Base-by-base conservation (phyloP, 2,329 filamentous ascomycete species). In the Periconia sp. region DNA sequence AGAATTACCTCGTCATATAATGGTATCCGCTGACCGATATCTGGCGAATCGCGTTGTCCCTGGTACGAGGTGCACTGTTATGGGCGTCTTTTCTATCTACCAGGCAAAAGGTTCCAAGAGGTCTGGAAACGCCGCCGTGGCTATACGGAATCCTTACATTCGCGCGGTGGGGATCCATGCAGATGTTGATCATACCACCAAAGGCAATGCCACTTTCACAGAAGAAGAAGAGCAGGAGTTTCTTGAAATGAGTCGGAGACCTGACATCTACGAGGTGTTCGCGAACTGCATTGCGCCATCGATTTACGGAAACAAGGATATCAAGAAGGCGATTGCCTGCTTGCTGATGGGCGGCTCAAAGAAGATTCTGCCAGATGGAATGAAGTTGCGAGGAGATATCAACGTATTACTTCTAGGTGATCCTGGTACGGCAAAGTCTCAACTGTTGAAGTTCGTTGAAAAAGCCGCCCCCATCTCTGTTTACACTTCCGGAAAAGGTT, bases 161-260 rank as follows among this genome's bases (percentile, higher is more conserved):
- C 85, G 94, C 58, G 92, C 94, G 0, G 91, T 97, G 2, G 94
- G 94, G 5, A 93, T 99, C 54, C 90, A 92, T 61, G 92, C 89
- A 11, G 93, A 97, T 67, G 81, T 94, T 14, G 93, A 97, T 65
- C 89, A 96, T 68, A 92, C 91, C 3, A 86, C 90, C 49, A 95
- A 95, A 71, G 92, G 92, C 18, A 87, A 85, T 61, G 85, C 89
- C 0, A 83, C 89, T 15, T 97, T 97, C 74, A 89, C 89, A 0
- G 94, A 97, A 72, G 92, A 97, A 67, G 94, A 99, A 66, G 94
- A 99, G 75, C 93, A 97, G 72, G 93, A 99, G 63, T 99, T 97
- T 57, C 74, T 89, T 46, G 92, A 97, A 69, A 84, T 99, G 79
- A 97, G 92, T 70, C 83, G 94, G 60, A 82, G 91, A 48, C 90